phyloP scores from a whole-genome alignment of 1,284 basidiomycete genomes.

The Tilletia setariae region DNA sequence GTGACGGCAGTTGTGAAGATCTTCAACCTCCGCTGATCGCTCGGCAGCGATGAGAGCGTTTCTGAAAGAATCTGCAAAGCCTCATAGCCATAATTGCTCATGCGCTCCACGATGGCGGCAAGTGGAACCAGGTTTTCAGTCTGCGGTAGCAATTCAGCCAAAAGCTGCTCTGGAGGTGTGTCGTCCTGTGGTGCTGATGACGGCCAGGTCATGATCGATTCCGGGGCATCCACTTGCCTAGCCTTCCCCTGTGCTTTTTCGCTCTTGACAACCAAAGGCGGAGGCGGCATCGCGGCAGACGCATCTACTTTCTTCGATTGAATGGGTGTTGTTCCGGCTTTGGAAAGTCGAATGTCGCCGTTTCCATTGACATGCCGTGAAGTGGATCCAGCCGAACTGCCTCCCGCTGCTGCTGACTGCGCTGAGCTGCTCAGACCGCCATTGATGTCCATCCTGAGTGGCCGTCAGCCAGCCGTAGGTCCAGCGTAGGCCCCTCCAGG shows the following conservation, averaged over 20 bases:
- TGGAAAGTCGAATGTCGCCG: too few species aligned
- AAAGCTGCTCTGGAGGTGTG: constrained; percentile 58
- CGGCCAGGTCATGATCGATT: constrained; percentile 4
- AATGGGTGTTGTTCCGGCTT: too few species aligned
- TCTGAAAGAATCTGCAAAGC: constrained; percentile 78
- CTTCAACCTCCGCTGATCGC: constrained; percentile 72
- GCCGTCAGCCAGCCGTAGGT: too few species aligned
- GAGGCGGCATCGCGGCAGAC: constrained; percentile 5
- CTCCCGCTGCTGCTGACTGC: too few species aligned
- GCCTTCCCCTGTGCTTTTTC: constrained; percentile 15
- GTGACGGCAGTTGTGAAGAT: constrained; percentile 82
- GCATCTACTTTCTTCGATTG: too few species aligned
- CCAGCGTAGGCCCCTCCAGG: too few species aligned
- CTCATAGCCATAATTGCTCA: constrained; percentile 75
- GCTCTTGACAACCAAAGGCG: constrained; percentile 6
- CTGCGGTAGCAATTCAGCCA: constrained; percentile 72
- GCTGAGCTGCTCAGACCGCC: too few species aligned
- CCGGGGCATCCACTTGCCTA: neutral
- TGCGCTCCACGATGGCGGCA: constrained; percentile 70
- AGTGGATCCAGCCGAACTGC: too few species aligned
- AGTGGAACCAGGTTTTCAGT: constrained; percentile 71
- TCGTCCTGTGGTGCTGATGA: neutral
- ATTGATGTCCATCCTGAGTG: too few species aligned
- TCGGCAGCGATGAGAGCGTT: constrained; percentile 83
- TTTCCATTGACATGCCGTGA: too few species aligned